Evolutionary conservation across 2,329 filamentous ascomycete genomes (phyloP), one percentile per base, ranked within the genome.

Genomic region (Exutisphaerella laricina): DNA sequence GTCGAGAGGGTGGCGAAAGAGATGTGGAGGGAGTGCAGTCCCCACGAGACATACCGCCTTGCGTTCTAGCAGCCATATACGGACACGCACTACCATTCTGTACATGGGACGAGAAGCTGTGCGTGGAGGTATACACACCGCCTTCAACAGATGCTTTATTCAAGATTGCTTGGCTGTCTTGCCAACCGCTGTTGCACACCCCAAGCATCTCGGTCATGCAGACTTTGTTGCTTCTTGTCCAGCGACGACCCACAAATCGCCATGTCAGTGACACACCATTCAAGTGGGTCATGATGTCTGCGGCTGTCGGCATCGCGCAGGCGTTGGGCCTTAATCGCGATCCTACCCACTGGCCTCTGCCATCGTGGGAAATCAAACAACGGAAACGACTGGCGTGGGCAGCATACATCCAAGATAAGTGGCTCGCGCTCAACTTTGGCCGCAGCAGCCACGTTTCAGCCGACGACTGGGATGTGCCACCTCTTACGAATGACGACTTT

Each of bases 351-450:
- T 84, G 80, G 80, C 71, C 73, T 8, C 75, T 84, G 30, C 79
- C 79, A 1, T 62, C 66, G 0, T 82, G 79, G 78, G 80, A 84
- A 54, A 72, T 77, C 41, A 75, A 78, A 0, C 64, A 83, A 13
- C 67, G 80, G 10, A 76, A 77, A 53, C 66, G 80, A 10, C 63
- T 84, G 0, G 78, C 76, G 0, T 84, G 80, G 80, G 79, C 74
- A 2, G 60, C 82, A 0, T 83, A 74, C 49, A 78, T 81, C 69
- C 79, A 83, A 56, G 80, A 84, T 49, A 79, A 76, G 53, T 81
- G 75, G 78, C 72, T 74, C 2, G 70, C 74, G 2, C 66, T 79
- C 26, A 71, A 77, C 20, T 73, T 78, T 50, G 78, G 78, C 5
- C 67, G 77, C 18, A 77, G 76, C 8, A 74, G 72, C 17, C 71